phyloP scores from a whole-genome alignment of 441 rosid genomes.

The Lepidium campestre region DNA sequence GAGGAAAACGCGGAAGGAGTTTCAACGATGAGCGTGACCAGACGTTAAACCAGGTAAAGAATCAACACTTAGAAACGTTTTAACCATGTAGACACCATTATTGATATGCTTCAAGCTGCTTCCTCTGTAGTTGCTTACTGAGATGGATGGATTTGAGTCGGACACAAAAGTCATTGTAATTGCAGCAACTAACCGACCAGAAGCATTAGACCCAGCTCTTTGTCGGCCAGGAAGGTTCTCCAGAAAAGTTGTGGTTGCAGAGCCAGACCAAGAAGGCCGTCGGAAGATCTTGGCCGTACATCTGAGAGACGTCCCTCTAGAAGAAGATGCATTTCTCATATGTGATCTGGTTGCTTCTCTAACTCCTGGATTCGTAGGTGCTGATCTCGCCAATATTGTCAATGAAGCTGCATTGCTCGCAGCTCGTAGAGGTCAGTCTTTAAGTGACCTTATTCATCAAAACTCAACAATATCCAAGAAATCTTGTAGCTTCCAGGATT shows the following conservation, averaged over 20 bases:
- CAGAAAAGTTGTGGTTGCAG: constrained; percentile 66
- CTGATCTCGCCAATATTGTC: constrained; percentile 73
- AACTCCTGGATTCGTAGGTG: constrained; percentile 70
- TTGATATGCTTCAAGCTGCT: background rate
- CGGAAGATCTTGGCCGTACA: constrained; percentile 59
- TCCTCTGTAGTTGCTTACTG: constrained; percentile 80
- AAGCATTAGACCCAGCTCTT: constrained; percentile 65
- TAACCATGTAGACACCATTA: background rate
- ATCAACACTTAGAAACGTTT: background rate
- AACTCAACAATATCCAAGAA: background rate
- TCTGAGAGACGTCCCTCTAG: constrained; percentile 67
- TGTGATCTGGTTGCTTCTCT: constrained; percentile 61
- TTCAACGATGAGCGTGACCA: constrained; percentile 98
- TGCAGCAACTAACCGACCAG: constrained; percentile 76
- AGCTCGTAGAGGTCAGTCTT: constrained; percentile 76
- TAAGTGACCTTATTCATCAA: background rate
- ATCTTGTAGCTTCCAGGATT: background rate
- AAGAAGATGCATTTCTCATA: constrained; percentile 53
- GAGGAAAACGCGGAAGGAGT: constrained; percentile 94
- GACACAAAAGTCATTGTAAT: constrained; percentile 66
- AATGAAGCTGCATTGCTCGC: constrained; percentile 83
- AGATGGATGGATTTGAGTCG: constrained; percentile 90
- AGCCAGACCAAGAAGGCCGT: constrained; percentile 73
- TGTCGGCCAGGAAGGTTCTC: constrained; percentile 83
- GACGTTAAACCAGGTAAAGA: constrained; percentile 78